Conservation (phyloP, 148 eudicot genomes). For the Rhododendron kiyosumense region DNA sequence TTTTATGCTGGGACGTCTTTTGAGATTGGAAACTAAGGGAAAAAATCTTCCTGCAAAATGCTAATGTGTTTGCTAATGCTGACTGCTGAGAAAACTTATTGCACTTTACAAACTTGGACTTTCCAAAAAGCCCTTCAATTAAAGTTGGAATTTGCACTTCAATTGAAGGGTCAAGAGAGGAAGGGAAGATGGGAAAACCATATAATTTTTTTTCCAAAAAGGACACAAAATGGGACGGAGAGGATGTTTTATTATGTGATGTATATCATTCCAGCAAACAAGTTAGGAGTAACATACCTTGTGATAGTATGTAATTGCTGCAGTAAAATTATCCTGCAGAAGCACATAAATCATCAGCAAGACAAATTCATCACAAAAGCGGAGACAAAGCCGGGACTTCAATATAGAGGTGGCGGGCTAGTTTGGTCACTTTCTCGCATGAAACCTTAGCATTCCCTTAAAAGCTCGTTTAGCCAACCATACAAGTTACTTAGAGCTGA, state of each 20-base stretch:
- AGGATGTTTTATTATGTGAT: not conserved
- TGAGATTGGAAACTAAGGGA: not conserved
- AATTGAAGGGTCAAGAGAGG: not conserved
- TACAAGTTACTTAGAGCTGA: not conserved
- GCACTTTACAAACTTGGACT: not conserved
- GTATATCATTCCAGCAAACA: not conserved
- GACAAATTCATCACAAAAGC: not conserved
- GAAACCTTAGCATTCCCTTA: not conserved
- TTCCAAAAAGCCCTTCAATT: not conserved
- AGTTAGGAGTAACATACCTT: constrained; percentile 41
- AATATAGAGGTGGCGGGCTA: not conserved
- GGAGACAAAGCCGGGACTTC: not conserved
- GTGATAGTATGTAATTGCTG: constrained; percentile 82
- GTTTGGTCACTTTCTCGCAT: not conserved
- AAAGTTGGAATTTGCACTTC: not conserved
- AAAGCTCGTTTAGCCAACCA: not conserved
- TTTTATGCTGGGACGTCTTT: not conserved
- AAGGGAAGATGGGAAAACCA: not conserved
- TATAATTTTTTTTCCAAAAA: not conserved
- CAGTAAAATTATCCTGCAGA: constrained; percentile 67
- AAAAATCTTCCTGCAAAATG: not conserved
- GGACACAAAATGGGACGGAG: not conserved
- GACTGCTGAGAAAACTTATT: not conserved
- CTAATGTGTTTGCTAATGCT: not conserved
- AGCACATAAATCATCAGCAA: constrained; percentile 2